phyloP scores from a whole-genome alignment of 208 protist species.

The Leishmania aethiopica region DNA sequence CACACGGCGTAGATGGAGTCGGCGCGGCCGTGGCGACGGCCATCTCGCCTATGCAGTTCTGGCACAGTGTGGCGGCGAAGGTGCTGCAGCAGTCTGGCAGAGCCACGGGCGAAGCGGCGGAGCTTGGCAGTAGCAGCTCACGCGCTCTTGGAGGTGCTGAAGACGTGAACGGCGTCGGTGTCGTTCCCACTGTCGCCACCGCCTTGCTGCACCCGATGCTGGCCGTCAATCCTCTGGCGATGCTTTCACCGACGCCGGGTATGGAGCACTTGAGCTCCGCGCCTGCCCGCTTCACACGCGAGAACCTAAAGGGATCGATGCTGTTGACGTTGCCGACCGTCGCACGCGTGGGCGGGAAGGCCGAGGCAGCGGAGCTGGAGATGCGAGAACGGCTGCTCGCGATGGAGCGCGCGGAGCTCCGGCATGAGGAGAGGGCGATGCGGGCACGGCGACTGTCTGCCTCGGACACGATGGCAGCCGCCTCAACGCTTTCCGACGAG shows the following conservation, averaged over 20 bases:
- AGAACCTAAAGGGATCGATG: slow-evolving; percentile 40
- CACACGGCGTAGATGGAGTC: background rate
- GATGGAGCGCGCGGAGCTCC: slow-evolving; percentile 8
- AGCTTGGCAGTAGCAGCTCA: background rate
- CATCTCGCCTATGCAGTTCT: slow-evolving; percentile 25
- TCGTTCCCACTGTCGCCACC: background rate
- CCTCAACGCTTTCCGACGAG: background rate
- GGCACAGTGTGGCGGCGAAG: slow-evolving; percentile 24
- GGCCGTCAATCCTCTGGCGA: background rate
- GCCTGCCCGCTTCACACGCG: slow-evolving; percentile 2
- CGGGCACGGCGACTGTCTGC: background rate
- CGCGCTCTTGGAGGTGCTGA: slow-evolving; percentile 10
- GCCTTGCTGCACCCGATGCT: background rate
- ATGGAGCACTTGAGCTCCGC: slow-evolving; percentile 10
- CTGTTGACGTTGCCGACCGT: slow-evolving; percentile 31
- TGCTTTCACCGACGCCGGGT: slow-evolving; percentile 5
- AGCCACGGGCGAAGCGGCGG: background rate
- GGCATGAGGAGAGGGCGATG: background rate
- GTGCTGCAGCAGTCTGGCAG: slow-evolving; percentile 18
- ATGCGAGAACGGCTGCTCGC: background rate
- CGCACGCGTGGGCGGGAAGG: slow-evolving; percentile 4
- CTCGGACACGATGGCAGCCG: background rate
- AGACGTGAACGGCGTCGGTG: background rate
- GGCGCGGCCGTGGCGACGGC: background rate
- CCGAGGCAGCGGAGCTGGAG: background rate